Base-by-base conservation (phyloP, 2,329 filamentous ascomycete species). In the Talaromyces funiculosus region DNA sequence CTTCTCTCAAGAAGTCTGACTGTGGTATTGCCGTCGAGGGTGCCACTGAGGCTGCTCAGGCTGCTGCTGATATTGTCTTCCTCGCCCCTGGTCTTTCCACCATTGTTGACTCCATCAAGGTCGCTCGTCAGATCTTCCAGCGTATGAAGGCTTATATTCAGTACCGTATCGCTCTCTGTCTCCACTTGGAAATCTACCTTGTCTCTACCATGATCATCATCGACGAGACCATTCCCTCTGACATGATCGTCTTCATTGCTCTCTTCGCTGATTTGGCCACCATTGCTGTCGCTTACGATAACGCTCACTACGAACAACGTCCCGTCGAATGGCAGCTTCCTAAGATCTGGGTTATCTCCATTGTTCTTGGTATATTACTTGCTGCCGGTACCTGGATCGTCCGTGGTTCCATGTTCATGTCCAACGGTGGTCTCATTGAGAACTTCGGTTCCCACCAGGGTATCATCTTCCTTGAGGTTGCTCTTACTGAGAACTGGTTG, bases 401-500 rank as follows among this genome's bases (percentile, higher is more conserved):
- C 62, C 87, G 86, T 67, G 87, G 84, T 53, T 81, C 86, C 53
- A 76, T 89, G 69, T 89, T 84, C 80, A 74, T 89, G 31, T 77
- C 78, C 61, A 84, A 82, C 72, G 87, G 87, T 69, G 87, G 87
- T 78, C 78, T 90, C 67, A 83, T 90, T 66, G 81, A 88, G 76
- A 86, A 86, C 76, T 89, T 83, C 67, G 87, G 86, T 69, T 84
- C 83, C 65, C 81, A 88, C 64, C 86, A 90, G 75, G 86, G 87
- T 69, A 85, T 89, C 60, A 80, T 94, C 73, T 94, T 94, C 86
- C 85, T 94, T 49, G 85, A 94, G 80, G 87, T 93, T 76, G 91
- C 89, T 22, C 84, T 94, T 62, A 91, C 90, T 67, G 90, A 94
- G 83, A 94, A 94, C 81, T 94, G 90, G 90, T 85, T 94, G 61